Evolutionary conservation across 768 basidiomycete genomes (phyloP).

Genomic region (Boletus sp.): DNA sequence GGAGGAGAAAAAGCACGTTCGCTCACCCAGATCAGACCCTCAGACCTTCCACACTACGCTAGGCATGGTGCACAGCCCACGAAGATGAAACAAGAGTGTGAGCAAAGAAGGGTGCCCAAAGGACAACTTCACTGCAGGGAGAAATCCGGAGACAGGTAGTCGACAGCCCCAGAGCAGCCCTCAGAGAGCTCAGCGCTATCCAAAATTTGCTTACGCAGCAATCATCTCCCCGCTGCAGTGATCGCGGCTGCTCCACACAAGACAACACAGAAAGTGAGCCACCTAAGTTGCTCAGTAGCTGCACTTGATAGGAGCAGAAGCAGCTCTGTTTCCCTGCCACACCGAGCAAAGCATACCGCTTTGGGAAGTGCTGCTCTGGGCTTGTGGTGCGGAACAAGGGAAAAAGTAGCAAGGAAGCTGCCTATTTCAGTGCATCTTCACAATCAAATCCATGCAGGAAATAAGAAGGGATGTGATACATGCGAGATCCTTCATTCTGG

Average conservation of each 20-base stretch:
- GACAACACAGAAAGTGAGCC: constrained; percentile 9
- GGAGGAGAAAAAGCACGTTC: constrained; percentile 20
- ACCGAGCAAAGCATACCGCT: constrained; percentile 7
- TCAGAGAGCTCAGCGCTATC: not conserved
- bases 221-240: constrained; percentile 13
- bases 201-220: not conserved
- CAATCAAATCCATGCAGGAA: constrained; percentile 12
- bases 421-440: constrained; percentile 15
- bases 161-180: not conserved
- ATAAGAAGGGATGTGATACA: constrained; percentile 1
- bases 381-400: constrained; percentile 12
- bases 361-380: constrained; percentile 12
- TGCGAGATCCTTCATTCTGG: too few species aligned
- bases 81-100: constrained; percentile 45
- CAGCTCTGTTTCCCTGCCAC: constrained; percentile 14
- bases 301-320: constrained; percentile 26
- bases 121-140: not conserved
- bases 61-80: constrained; percentile 71
- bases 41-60: constrained; percentile 79
- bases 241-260: not conserved
- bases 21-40: constrained; percentile 65
- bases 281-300: not conserved
- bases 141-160: not conserved
- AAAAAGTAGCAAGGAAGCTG: constrained; percentile 16
- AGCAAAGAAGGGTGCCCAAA: not conserved